phyloP scores from a whole-genome alignment of 208 protist species.

The Leishmania braziliensis region DNA sequence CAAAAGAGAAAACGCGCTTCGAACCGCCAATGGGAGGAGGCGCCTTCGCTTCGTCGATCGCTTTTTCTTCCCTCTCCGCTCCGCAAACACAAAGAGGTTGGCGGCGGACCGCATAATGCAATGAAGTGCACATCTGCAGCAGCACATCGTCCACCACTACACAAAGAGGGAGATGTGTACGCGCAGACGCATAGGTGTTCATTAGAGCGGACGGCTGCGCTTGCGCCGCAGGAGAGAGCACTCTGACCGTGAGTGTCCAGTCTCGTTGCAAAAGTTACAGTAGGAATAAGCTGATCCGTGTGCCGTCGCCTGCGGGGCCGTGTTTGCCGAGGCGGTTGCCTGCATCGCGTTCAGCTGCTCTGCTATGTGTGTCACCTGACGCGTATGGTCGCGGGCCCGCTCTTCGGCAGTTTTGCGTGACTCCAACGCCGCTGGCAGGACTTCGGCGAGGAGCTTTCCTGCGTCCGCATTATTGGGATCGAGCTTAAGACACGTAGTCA shows the following conservation, averaged over 20 bases:
- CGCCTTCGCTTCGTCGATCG: neutral
- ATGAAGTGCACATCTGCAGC: constrained; percentile 1
- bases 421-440: constrained; percentile 43
- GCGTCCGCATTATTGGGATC: constrained; percentile 63
- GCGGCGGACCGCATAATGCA: neutral
- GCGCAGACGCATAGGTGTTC: neutral
- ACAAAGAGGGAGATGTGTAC: neutral
- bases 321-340: constrained; percentile 4
- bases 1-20: neutral
- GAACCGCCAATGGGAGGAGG: neutral
- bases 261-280: constrained; percentile 87
- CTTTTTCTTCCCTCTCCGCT: neutral
- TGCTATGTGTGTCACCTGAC: constrained; percentile 13
- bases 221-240: constrained; percentile 77
- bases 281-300: constrained; percentile 68
- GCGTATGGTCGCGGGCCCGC: constrained; percentile 42
- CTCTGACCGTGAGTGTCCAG: constrained; percentile 67
- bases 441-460: constrained; percentile 38
- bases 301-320: constrained; percentile 31
- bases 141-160: neutral
- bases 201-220: constrained; percentile 36
- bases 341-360: constrained; percentile 46
- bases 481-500: constrained; percentile 55
- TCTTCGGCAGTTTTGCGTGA: constrained; percentile 50
- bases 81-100: neutral